Conservation (phyloP, 2,329 filamentous ascomycete species). For the Phyllosticta citriasiana region DNA sequence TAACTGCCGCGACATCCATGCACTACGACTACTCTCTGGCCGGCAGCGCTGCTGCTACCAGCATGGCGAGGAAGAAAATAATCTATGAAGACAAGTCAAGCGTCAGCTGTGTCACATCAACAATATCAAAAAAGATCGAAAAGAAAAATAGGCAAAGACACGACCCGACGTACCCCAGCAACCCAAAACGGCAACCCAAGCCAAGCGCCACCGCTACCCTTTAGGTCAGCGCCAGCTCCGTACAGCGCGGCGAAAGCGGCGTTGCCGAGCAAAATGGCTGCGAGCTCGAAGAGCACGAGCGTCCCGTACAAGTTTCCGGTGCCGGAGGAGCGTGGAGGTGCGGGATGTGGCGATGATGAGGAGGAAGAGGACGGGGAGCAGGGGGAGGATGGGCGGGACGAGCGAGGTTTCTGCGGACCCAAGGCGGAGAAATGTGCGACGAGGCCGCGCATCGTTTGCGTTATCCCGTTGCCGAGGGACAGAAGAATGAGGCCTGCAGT, state of each 20-base stretch:
- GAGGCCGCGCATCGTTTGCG: constrained; percentile 5
- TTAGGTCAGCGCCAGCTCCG: neutral
- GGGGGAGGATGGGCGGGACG: neutral
- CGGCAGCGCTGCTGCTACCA: neutral
- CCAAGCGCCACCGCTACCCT: neutral
- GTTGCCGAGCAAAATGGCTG: constrained; percentile 1
- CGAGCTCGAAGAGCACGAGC: constrained; percentile 3
- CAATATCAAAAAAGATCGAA: neutral
- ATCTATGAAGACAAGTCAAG: neutral
- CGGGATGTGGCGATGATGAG: neutral
- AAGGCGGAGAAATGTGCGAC: constrained; percentile 2
- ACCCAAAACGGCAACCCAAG: constrained; percentile 6
- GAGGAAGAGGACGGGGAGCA: neutral
- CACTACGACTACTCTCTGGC: neutral
- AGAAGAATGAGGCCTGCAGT: neutral
- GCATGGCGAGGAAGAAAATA: constrained; percentile 1
- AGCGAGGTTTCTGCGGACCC: neutral
- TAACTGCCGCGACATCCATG: no score
- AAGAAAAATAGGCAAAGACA: neutral
- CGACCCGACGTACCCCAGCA: constrained; percentile 1
- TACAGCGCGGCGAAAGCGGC: constrained; percentile 5
- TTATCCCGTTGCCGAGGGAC: constrained; percentile 2
- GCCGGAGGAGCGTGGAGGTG: neutral
- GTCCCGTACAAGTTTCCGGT: constrained; percentile 1
- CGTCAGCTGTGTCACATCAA: neutral